Base-by-base conservation (phyloP, 2,329 filamentous ascomycete genomes). In the Xylaria sp. region DNA sequence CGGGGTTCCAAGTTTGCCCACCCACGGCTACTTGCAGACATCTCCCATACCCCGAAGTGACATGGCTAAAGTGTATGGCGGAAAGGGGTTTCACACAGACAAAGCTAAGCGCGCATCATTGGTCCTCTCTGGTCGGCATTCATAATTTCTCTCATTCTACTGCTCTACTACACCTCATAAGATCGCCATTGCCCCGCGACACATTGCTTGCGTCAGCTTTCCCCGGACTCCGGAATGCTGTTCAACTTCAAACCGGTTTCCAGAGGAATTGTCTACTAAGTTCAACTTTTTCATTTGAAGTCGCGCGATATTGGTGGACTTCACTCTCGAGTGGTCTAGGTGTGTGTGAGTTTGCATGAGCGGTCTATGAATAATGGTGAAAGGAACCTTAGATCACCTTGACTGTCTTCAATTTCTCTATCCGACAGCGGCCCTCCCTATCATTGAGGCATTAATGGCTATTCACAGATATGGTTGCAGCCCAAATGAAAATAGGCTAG, bases 121-220 rank as follows among this genome's bases (percentile, higher is more conserved):
- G 61, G 53, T 38, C 49, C 31, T 48, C 11, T 56, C n/a, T 17
- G 6, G 20, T 58, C 38, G 38, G 57, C 38, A 40, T 60, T 63
- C 63, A 11, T 59, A 23, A 26, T 51, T 33, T 17, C 15, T 44
- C 38, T 26, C n/a, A 26, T 56, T 42, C 28, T 42, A 33, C 13
- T 48, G 23, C 44, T 15, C 17, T 15, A 15, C 48, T 49, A 58
- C 44, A 48, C 59, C 38, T 54, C n/a, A 6, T 48, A 6, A 15
- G 9, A 17, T 23, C 26, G n/a, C 9, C 13, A 20, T 63, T 59
- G 48, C 65, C 58, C 65, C 61, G 58, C 65, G 67, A 57, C 28
- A 58, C 36, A 11, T 66, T 44, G 61, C 65, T 70, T 65, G 65
- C 62, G 58, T 68, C 61, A 66, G 65, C 65, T 63, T 49, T 11